Conservation (phyloP, 495 filamentous ascomycete genomes). For the Neurospora africana region DNA sequence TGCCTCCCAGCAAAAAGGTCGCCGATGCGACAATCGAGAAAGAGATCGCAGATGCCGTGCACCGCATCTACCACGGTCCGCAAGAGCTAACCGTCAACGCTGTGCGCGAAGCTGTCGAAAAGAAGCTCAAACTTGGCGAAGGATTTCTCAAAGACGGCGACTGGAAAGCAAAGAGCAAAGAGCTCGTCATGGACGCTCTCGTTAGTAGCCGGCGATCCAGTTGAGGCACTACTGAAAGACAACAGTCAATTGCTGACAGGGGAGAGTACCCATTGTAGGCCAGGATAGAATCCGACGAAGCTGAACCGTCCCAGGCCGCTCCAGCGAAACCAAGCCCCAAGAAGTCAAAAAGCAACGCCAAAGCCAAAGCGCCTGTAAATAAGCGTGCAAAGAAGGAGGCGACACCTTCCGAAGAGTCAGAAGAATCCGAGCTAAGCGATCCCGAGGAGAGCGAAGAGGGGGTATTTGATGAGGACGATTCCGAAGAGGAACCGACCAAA, state of each 20-base stretch:
- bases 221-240: neutral
- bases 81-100: slow-evolving; percentile 66
- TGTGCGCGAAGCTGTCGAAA: slow-evolving; percentile 57
- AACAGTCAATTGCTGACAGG: neutral
- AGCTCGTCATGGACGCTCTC: slow-evolving; percentile 57
- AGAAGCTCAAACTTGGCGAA: slow-evolving; percentile 49
- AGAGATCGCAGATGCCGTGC: slow-evolving; percentile 50
- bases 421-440: slow-evolving; percentile 10
- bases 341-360: slow-evolving; percentile 8
- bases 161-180: slow-evolving; percentile 77
- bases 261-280: neutral
- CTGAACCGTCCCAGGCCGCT: slow-evolving; percentile 7
- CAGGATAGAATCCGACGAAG: slow-evolving; percentile 4
- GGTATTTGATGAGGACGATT: neutral
- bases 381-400: slow-evolving; percentile 5
- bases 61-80: slow-evolving; percentile 43
- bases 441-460: slow-evolving; percentile 9
- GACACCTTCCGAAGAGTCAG: slow-evolving; percentile 10
- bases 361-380: slow-evolving; percentile 4
- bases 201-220: slow-evolving; percentile 38
- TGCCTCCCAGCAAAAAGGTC: neutral
- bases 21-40: slow-evolving; percentile 23
- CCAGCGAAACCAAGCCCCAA: slow-evolving; percentile 7
- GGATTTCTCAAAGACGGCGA: slow-evolving; percentile 58
- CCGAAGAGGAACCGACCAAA: slow-evolving; percentile 10